Conservation (phyloP, 73 alveolate genomes). For the Paramecium octaurelia region DNA sequence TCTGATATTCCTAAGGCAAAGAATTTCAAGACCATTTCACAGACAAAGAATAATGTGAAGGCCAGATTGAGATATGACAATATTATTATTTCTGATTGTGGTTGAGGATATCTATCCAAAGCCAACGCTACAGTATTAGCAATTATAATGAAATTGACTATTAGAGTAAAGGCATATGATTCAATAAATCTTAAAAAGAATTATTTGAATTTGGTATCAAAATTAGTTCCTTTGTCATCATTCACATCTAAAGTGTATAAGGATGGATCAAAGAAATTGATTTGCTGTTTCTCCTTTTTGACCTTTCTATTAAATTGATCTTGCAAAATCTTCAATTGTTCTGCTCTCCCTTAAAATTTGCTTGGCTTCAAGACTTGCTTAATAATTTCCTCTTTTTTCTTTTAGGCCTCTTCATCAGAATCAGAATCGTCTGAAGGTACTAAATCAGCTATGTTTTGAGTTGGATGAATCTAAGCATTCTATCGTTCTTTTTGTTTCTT, state of each 20-base stretch:
- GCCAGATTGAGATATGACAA: background rate
- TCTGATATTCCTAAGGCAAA: constrained; percentile 70
- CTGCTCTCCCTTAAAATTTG: constrained; percentile 19
- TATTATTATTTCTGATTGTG: background rate
- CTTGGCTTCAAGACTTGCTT: background rate
- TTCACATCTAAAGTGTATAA: background rate
- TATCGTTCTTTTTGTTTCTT: background rate
- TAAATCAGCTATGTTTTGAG: background rate
- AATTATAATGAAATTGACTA: background rate
- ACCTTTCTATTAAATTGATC: background rate
- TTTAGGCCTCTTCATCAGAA: background rate
- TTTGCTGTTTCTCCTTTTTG: background rate
- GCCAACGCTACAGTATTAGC: constrained; percentile 76
- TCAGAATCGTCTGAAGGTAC: constrained; percentile 25
- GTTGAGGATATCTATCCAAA: constrained; percentile 69
- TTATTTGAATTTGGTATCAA: background rate
- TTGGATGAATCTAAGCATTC: background rate
- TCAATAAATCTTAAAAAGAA: background rate
- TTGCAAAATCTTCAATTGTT: background rate
- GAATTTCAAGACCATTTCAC: constrained; percentile 73
- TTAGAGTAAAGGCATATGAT: background rate
- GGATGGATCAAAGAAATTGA: constrained; percentile 18
- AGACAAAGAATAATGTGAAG: constrained; percentile 57
- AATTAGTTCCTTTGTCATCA: background rate
- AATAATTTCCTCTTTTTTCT: background rate